phyloP scores from a whole-genome alignment of 2,329 filamentous ascomycete genomes.

The Cercospora sesami region DNA sequence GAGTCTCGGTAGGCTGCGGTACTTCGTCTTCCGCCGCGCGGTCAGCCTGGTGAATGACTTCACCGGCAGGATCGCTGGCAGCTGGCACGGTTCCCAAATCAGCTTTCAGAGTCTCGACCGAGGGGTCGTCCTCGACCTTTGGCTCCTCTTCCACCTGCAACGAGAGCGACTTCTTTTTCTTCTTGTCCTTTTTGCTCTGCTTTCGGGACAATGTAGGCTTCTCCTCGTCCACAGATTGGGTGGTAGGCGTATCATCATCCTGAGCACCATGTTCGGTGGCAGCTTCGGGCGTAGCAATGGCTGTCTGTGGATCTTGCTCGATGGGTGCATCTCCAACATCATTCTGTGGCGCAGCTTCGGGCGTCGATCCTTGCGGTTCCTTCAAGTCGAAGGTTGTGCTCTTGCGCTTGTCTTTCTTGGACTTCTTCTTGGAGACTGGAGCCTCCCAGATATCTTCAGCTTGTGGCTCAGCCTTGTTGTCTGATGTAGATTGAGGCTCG shows the following conservation, averaged over 20 bases:
- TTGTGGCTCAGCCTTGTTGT: neutral
- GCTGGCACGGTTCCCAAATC: neutral
- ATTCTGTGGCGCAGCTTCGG: neutral
- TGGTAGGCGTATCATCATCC: neutral
- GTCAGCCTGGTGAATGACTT: slow-evolving; percentile 2
- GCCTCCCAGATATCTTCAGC: neutral
- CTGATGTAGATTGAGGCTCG: neutral
- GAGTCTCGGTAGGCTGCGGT: slow-evolving; percentile 10
- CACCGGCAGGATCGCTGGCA: slow-evolving; percentile 10
- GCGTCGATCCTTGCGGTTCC: neutral
- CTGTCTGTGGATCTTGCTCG: neutral
- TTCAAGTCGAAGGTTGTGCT: slow-evolving; percentile 12
- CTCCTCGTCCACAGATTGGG: neutral
- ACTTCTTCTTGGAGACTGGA: slow-evolving; percentile 33
- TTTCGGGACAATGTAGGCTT: slow-evolving; percentile 22
- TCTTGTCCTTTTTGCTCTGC: slow-evolving; percentile 32
- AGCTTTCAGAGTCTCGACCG: neutral
- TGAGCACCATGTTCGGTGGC: neutral
- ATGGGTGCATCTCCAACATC: neutral
- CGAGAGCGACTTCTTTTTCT: slow-evolving; percentile 13
- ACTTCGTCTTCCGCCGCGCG: slow-evolving; percentile 9
- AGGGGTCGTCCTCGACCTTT: neutral
- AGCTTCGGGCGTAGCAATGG: neutral
- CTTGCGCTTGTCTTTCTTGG: slow-evolving; percentile 29
- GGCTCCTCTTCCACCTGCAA: slow-evolving; percentile 3